Conservation (phyloP, 208 protist genomes). For the Acanthamoeba royreba region DNA sequence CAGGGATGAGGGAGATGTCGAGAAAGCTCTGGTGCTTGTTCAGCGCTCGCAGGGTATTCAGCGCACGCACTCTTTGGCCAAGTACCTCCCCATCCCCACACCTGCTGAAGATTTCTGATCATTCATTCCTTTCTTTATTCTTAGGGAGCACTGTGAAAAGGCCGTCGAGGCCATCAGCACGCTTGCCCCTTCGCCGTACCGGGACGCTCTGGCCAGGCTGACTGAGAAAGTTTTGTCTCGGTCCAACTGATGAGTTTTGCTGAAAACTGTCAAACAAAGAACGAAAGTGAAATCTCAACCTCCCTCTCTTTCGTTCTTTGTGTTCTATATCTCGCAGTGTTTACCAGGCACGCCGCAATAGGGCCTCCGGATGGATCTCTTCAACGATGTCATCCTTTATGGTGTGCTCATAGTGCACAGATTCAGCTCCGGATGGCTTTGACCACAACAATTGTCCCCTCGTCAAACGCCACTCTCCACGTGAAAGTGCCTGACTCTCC, state of each 20-base stretch:
- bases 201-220: slow-evolving; percentile 23
- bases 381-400: too few relatives aligned
- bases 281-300: background rate
- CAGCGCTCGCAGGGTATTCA: background rate
- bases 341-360: background rate
- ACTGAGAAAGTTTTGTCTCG: slow-evolving; percentile 26
- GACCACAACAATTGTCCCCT: too few relatives aligned
- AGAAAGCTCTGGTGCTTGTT: slow-evolving; percentile 19
- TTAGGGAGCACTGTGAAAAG: slow-evolving; percentile 23
- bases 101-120: background rate
- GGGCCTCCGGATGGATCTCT: too few relatives aligned
- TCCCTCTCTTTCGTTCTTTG: background rate
- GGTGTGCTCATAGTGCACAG: too few relatives aligned
- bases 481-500: too few relatives aligned
- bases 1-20: slow-evolving; percentile 55
- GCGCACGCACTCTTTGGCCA: background rate
- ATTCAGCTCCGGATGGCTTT: too few relatives aligned
- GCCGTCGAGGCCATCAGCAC: background rate
- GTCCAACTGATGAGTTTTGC: background rate
- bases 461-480: too few relatives aligned
- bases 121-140: background rate
- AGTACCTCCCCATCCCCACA: background rate
- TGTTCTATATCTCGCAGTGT: background rate
- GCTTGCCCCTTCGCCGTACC: slow-evolving; percentile 8
- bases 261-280: background rate